Evolutionary conservation across 352 stramenopile genomes (phyloP).

Genomic region (Phytophthora hybrid): DNA sequence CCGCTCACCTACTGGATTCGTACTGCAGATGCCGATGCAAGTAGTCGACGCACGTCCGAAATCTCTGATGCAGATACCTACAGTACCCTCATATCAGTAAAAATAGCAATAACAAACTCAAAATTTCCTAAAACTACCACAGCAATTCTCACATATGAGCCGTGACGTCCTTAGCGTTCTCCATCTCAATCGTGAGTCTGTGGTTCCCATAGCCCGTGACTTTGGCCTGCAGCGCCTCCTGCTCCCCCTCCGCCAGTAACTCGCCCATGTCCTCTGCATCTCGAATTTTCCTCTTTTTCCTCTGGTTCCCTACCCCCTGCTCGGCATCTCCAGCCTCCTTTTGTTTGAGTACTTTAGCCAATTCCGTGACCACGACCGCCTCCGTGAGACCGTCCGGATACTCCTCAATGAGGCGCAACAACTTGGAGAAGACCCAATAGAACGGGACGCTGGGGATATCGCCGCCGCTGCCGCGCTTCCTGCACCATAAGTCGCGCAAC

Average conservation of each 20-base stretch:
- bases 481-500: constrained; percentile 50
- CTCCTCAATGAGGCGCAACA: constrained; percentile 63
- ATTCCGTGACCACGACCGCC: constrained; percentile 67
- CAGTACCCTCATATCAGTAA: neutral
- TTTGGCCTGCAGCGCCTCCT: constrained; percentile 47
- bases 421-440: constrained; percentile 65
- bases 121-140: too few relatives aligned
- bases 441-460: constrained; percentile 47
- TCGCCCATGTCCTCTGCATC: constrained; percentile 43
- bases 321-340: constrained; percentile 25
- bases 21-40: constrained; percentile 33
- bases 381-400: constrained; percentile 79
- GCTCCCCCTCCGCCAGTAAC: constrained; percentile 51
- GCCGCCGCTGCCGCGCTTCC: constrained; percentile 33
- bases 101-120: neutral
- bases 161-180: constrained; percentile 26
- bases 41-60: constrained; percentile 54
- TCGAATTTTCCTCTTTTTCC: constrained; percentile 36
- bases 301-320: neutral
- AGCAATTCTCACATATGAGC: constrained; percentile 38
- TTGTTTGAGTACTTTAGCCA: constrained; percentile 55
- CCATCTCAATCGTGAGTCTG: constrained; percentile 47
- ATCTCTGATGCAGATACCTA: constrained; percentile 76
- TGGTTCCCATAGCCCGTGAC: constrained; percentile 48
- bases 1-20: constrained; percentile 32